Evolutionary conservation across 2,329 filamentous ascomycete species (phyloP).

Genomic region (Trichoderma atroviride): DNA sequence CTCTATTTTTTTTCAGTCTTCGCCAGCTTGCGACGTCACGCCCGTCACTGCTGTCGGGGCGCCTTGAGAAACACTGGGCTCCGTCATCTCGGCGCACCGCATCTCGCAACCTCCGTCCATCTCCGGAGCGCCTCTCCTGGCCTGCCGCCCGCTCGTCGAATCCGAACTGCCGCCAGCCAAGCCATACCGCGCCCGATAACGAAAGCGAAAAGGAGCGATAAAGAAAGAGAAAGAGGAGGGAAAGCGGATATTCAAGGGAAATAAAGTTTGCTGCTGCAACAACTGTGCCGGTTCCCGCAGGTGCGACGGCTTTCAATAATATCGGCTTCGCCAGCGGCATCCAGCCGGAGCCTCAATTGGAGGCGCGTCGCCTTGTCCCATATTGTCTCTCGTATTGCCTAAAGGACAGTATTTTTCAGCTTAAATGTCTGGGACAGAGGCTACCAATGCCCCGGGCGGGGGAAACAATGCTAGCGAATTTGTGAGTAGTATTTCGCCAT

Average conservation of each 20-base stretch:
- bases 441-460: constrained; percentile 45
- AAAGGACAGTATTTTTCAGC: background rate
- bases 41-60: background rate
- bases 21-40: constrained; percentile 11
- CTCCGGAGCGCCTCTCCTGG: constrained; percentile 9
- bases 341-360: constrained; percentile 23
- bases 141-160: constrained; percentile 1
- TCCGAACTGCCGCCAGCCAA: constrained; percentile 4
- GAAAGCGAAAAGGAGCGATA: background rate
- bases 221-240: background rate
- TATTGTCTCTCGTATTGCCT: background rate
- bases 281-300: background rate
- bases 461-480: constrained; percentile 92
- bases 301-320: background rate
- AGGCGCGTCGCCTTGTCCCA: constrained; percentile 24
- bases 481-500: constrained; percentile 60
- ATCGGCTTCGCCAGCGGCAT: background rate
- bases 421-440: constrained; percentile 42
- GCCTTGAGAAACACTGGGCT: constrained; percentile 5
- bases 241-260: background rate
- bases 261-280: background rate
- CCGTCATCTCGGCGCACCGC: constrained; percentile 13
- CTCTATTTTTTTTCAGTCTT: background rate
- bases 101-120: background rate
- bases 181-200: background rate